Conservation (phyloP, 2,329 filamentous ascomycete species). For the Apiospora aurea region DNA sequence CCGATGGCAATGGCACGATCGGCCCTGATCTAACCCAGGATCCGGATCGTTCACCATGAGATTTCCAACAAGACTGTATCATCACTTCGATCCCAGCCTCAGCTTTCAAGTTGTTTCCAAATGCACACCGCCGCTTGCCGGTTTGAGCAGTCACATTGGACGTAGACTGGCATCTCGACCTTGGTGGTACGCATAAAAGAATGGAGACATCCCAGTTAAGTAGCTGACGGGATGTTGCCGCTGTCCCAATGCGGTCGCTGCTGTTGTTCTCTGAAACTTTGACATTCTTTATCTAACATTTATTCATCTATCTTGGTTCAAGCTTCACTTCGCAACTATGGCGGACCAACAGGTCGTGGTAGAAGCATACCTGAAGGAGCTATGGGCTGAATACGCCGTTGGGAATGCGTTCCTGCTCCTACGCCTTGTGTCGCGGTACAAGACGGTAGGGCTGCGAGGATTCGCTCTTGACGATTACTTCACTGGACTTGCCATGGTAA, state of each 20-base stretch:
- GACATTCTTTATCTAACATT: too few relatives aligned
- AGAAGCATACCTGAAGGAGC: background rate
- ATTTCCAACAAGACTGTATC: background rate
- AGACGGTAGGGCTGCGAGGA: slow-evolving; percentile 20
- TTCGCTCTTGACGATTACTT: slow-evolving; percentile 25
- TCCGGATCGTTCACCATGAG: too few relatives aligned
- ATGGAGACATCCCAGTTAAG: background rate
- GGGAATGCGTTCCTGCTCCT: slow-evolving; percentile 24
- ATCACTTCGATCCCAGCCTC: background rate
- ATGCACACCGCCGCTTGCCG: too few relatives aligned
- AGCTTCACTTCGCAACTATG: background rate
- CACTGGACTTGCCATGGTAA: slow-evolving; percentile 19
- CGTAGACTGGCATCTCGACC: background rate
- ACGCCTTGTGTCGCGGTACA: slow-evolving; percentile 22
- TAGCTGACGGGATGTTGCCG: background rate
- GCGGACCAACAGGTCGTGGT: background rate
- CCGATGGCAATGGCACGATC: background rate
- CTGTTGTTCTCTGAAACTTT: background rate
- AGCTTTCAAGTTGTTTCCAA: background rate
- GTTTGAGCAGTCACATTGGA: background rate
- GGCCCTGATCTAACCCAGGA: background rate
- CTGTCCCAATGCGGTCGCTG: background rate
- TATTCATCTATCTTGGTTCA: background rate
- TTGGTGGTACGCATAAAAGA: background rate
- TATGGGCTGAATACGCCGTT: slow-evolving; percentile 25